These are phyloP conservation scores for Cardamine chenopodiifolia DNA, from an alignment of 345 rosid species.

Conservation along the genomic window DNA sequence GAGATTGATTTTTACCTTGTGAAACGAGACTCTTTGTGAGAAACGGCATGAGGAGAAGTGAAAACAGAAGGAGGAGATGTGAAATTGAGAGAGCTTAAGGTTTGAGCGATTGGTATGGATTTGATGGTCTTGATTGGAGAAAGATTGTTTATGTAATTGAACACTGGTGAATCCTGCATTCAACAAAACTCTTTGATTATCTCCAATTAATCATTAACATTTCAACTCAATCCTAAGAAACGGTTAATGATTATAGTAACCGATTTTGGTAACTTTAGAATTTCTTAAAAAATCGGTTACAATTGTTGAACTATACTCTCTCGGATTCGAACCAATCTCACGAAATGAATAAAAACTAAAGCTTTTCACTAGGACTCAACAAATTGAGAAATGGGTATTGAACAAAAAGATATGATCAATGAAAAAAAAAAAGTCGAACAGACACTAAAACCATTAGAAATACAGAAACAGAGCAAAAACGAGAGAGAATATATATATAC, in stretches of 20 bases:
- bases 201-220: no score
- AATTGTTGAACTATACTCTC: background rate
- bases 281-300: background rate
- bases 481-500: no score
- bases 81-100: conserved; percentile 66
- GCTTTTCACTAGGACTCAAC: conserved; percentile 2
- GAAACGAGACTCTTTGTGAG: conserved; percentile 74
- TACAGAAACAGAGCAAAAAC: background rate
- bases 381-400: conserved; percentile 11
- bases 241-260: background rate
- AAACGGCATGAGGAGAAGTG: conserved; percentile 75
- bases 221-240: background rate
- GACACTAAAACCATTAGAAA: conserved; percentile 2
- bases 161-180: conserved; percentile 87
- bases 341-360: background rate
- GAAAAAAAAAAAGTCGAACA: background rate
- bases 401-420: background rate
- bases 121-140: conserved; percentile 83
- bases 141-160: conserved; percentile 68
- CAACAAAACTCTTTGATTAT: background rate
- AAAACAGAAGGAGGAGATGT: conserved; percentile 73
- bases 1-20: conserved; percentile 6
- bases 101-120: conserved; percentile 56
- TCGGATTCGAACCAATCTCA: conserved; percentile 4
- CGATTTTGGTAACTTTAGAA: background rate